Percentiles rank a stretch among this genome's conserved stretches.
These are phyloP conservation scores for Ceratobasidium sp. DNA, from an alignment of 1,284 basidiomycete genomes.

Conservation along the genomic window DNA sequence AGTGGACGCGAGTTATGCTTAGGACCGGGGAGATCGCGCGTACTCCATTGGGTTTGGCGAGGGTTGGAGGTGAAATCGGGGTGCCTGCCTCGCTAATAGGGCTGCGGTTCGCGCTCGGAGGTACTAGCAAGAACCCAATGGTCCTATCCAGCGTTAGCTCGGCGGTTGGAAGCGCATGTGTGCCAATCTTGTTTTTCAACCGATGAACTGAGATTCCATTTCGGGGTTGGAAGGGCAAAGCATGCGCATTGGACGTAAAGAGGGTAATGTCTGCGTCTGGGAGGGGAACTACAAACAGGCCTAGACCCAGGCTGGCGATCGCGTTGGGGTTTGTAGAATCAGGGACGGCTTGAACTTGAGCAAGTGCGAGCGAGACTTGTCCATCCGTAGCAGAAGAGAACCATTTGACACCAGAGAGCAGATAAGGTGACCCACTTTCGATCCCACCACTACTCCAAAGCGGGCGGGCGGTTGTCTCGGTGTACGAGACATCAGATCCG, in stretches of 20 bases:
- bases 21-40: slow-evolving; percentile 64
- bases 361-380: slow-evolving; percentile 72
- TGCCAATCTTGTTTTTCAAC: slow-evolving; percentile 81
- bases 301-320: slow-evolving; percentile 43
- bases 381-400: slow-evolving; percentile 84
- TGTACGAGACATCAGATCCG: slow-evolving; percentile 77
- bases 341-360: slow-evolving; percentile 76
- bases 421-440: slow-evolving; percentile 53
- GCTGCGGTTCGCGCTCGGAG: not conserved
- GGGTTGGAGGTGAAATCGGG: no score
- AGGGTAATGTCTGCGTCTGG: slow-evolving; percentile 16
- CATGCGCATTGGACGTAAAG: slow-evolving; percentile 23
- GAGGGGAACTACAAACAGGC: slow-evolving; percentile 49
- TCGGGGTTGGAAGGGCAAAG: slow-evolving; percentile 47
- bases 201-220: slow-evolving; percentile 77
- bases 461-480: slow-evolving; percentile 67
- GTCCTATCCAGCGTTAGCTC: slow-evolving; percentile 71
- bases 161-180: slow-evolving; percentile 76
- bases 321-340: slow-evolving; percentile 62
- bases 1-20: slow-evolving; percentile 78
- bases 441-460: slow-evolving; percentile 44
- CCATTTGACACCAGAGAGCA: slow-evolving; percentile 78
- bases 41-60: slow-evolving; percentile 11
- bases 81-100: not conserved
- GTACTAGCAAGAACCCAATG: slow-evolving; percentile 64